A percentile compares a stretch with the other conserved stretches of the same genome.
Evolutionary conservation across 768 basidiomycete genomes (phyloP).

Genomic region (Brasilioporus rufonigricans): DNA sequence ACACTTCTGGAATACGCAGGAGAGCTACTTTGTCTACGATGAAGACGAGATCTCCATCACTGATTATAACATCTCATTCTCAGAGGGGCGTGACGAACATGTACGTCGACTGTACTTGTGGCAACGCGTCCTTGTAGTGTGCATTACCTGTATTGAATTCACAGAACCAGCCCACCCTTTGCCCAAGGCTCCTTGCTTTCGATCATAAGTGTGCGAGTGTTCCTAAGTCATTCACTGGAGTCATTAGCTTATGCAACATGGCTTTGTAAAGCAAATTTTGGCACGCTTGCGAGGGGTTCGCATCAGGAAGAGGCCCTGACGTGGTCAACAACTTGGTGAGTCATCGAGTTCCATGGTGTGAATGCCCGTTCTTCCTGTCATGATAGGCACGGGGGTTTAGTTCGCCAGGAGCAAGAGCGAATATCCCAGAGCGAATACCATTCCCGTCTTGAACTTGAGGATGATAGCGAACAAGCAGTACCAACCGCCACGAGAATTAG

Average conservation of each 20-base stretch:
- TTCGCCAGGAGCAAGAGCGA: conserved; percentile 50
- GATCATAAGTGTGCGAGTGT: conserved; percentile 56
- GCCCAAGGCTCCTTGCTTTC: conserved; percentile 64
- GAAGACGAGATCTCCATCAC: conserved; percentile 43
- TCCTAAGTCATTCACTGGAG: neutral
- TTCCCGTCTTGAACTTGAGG: conserved; percentile 34
- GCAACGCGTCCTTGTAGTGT: neutral
- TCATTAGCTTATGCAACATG: conserved; percentile 8
- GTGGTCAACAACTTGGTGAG: conserved; percentile 21
- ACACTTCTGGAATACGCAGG: conserved; percentile 83
- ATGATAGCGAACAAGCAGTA: conserved; percentile 7
- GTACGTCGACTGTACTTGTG: conserved; percentile 35
- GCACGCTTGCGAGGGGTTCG: conserved; percentile 47
- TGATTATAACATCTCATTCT: conserved; percentile 61
- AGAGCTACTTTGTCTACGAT: conserved; percentile 58
- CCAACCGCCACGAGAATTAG: conserved; percentile 30
- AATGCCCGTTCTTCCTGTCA: neutral
- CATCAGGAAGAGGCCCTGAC: conserved; percentile 30
- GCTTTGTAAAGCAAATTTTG: conserved; percentile 56
- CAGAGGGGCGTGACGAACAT: conserved; percentile 51
- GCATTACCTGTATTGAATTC: neutral
- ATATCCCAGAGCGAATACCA: conserved; percentile 60
- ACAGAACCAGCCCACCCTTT: conserved; percentile 41
- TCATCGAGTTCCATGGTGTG: neutral
- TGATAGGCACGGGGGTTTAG: conserved; percentile 47